A percentile compares a stretch with the other conserved stretches of the same genome.
phyloP scores from a whole-genome alignment of 306 rosid genomes.

The Begonia masoniana region DNA sequence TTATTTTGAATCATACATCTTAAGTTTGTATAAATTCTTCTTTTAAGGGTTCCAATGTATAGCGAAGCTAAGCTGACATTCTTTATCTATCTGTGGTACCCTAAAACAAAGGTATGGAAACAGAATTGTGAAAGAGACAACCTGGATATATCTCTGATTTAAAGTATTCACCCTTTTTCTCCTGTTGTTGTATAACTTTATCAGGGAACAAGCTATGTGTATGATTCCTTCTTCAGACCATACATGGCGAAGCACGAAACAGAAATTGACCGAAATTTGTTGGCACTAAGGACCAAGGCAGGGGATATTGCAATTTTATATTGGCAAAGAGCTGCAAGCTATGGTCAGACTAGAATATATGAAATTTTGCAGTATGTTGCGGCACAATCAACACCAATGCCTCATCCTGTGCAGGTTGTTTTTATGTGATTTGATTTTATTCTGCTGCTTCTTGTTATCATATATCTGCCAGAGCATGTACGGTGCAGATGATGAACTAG shows the following conservation, averaged over 20 bases:
- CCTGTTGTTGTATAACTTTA: conserved; percentile 10
- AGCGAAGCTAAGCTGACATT: conserved; percentile 1
- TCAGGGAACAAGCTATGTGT: conserved; percentile 77
- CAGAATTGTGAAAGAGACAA: background rate
- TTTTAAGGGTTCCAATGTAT: conserved; percentile 55
- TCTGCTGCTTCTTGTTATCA: background rate
- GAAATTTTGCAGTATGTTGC: conserved; percentile 73
- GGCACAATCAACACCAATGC: conserved; percentile 52
- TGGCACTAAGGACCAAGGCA: conserved; percentile 67
- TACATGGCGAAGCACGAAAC: conserved; percentile 68
- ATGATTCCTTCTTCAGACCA: conserved; percentile 80
- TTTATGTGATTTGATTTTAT: background rate
- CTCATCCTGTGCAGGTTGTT: conserved; percentile 60
- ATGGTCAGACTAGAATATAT: conserved; percentile 66
- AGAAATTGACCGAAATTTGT: conserved; percentile 69
- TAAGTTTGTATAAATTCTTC: conserved; percentile 7
- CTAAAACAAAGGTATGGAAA: background rate
- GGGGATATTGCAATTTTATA: conserved; percentile 48
- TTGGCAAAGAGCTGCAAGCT: conserved; percentile 71
- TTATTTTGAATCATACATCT: no score
- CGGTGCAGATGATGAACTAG: background rate
- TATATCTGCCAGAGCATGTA: background rate
- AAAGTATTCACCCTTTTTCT: background rate
- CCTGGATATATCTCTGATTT: background rate
- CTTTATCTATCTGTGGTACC: conserved; percentile 1